Conservation (phyloP, 2,329 filamentous ascomycete species). For the Neofusicoccum sp. region DNA sequence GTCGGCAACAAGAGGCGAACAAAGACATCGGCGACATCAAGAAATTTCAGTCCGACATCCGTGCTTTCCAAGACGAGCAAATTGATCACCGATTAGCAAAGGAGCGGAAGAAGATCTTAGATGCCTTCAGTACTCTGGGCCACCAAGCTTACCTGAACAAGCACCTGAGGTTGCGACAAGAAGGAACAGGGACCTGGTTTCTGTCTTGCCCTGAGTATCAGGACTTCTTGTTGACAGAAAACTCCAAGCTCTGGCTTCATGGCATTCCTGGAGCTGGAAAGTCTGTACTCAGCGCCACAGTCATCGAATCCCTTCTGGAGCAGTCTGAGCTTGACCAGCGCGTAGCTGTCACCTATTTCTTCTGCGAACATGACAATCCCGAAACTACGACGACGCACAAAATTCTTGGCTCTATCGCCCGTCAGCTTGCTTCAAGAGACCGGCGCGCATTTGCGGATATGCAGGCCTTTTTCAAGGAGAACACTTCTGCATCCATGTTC, state of each 20-base stretch:
- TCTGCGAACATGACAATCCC: background rate
- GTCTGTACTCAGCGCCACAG: background rate
- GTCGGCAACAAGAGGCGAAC: background rate
- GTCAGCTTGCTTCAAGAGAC: background rate
- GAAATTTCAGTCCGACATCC: background rate
- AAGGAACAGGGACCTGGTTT: background rate
- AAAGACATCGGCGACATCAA: background rate
- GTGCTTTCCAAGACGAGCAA: background rate
- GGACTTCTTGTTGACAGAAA: background rate
- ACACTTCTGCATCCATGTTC: background rate
- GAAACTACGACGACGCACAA: background rate
- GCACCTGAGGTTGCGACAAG: background rate
- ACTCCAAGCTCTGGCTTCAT: background rate
- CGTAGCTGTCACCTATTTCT: background rate
- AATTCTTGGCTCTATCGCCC: background rate
- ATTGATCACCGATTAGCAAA: background rate
- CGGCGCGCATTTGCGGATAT: background rate
- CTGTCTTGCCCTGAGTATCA: background rate
- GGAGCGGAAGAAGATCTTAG: background rate
- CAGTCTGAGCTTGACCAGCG: background rate
- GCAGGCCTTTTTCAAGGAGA: background rate
- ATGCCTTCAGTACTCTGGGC: background rate
- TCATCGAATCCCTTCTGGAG: background rate
- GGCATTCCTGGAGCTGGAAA: background rate
- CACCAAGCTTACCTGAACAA: background rate